Base-by-base conservation (phyloP, 331 rosid genomes). In the Phaseolus coccineus region DNA sequence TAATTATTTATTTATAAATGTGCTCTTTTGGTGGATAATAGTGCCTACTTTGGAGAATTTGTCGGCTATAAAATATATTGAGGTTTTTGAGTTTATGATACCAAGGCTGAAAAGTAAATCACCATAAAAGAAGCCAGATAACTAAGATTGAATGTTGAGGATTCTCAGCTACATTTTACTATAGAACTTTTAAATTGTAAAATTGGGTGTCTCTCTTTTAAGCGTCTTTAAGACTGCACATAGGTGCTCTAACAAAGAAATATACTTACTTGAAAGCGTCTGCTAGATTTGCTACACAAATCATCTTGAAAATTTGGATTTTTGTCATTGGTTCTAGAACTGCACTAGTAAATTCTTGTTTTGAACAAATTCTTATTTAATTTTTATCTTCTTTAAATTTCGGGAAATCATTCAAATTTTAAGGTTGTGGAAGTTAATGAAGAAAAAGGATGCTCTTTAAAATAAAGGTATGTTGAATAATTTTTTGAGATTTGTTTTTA, bases 151-250 rank as follows among this genome's bases (percentile, higher is more conserved):
- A 33, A 33, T 3, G 6, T 16, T 15, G 42, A 33, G 47, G 5
- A 33, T 63, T 63, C 1, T 4, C 14, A 61, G 46, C 46, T 63
- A 28, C 46, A 6, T 2, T 31, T n/a, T 61, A 42, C 47, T 42
- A 6, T 13, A 15, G 5, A 61, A 30, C 5, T 61, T 31, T 19
- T 6, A 30, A 31, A 61, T 13, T 31, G 67, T 31, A 61, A 31
- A 61, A 31, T 61, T 13, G 11, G 68, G 24, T 61, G 68, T 59
- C 4, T 61, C 39, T 14, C 68, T 61, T 61, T 61, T 30, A 61
- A 6, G 6, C 6, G 40, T 31, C 42, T 52, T 27, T 28, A 9
- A 4, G 14, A 28, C 19, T 59, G n/a, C 39, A 1, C 2, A 57
- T 25, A 25, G 64, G 64, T 10, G 1, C 22, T 14, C 37, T 4